Conservation (phyloP, 345 rosid species). For the Crucihimalaya himalaica region DNA sequence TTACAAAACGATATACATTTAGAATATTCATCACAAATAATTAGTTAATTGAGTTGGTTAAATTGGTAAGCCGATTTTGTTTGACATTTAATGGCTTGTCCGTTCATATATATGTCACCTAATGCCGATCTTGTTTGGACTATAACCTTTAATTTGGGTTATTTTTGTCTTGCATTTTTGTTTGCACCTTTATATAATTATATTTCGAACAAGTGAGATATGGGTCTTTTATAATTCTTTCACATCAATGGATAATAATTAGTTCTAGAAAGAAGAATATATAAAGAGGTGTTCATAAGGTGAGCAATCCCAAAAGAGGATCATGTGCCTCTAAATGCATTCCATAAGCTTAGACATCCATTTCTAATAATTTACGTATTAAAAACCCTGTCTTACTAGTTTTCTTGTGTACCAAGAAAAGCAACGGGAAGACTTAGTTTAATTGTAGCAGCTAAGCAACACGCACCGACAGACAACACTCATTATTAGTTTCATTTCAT, state of each 20-base stretch:
- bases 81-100: slow-evolving; percentile 40
- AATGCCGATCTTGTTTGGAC: slow-evolving; percentile 39
- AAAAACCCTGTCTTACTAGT: slow-evolving; percentile 17
- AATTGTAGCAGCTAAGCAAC: slow-evolving; percentile 23
- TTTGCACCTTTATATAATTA: background rate
- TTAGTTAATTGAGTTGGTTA: slow-evolving; percentile 36
- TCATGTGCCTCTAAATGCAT: slow-evolving; percentile 33
- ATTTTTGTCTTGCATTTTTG: slow-evolving; percentile 21
- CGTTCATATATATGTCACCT: slow-evolving; percentile 30
- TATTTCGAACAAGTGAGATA: background rate
- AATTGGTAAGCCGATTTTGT: slow-evolving; percentile 42
- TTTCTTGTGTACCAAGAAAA: slow-evolving; percentile 43
- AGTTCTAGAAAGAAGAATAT: background rate
- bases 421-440: slow-evolving; percentile 21
- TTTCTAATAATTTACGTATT: background rate
- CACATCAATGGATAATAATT: background rate
- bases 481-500: background rate
- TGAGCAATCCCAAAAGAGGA: slow-evolving; percentile 22
- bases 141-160: slow-evolving; percentile 28
- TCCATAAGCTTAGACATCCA: background rate
- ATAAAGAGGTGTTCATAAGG: background rate
- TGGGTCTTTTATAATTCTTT: background rate
- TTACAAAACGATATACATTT: background rate
- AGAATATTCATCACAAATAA: background rate
- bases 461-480: slow-evolving; percentile 32